phyloP scores from a whole-genome alignment of 345 rosid genomes.

The Acer saccharum region DNA sequence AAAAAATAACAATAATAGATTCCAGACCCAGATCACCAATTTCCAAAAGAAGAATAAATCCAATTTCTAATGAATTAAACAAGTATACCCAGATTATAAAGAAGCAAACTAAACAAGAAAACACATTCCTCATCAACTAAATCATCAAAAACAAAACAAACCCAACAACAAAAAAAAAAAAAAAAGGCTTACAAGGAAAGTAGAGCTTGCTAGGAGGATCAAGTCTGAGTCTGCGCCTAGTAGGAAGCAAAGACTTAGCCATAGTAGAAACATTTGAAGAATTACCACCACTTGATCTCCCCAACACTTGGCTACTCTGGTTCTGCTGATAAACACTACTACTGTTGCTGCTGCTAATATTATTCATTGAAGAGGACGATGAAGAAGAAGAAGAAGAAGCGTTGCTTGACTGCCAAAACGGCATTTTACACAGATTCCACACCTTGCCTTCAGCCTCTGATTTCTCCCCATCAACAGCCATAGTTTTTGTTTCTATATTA shows the following conservation, averaged over 20 bases:
- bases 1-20: not conserved
- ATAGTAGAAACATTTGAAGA: constrained; percentile 50
- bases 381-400: constrained; percentile 41
- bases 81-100: constrained; percentile 6
- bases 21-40: constrained; percentile 8
- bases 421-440: constrained; percentile 52
- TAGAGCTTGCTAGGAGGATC: constrained; percentile 77
- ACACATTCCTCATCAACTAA: not conserved
- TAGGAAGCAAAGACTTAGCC: constrained; percentile 68
- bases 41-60: not conserved
- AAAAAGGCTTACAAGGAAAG: constrained; percentile 54
- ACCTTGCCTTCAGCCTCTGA: constrained; percentile 36
- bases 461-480: constrained; percentile 43
- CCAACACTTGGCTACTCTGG: constrained; percentile 36
- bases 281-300: constrained; percentile 27
- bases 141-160: not conserved
- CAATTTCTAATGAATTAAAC: not conserved
- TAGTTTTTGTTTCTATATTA: constrained; percentile 8
- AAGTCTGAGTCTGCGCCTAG: constrained; percentile 69
- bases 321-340: constrained; percentile 30
- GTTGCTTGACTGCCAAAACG: constrained; percentile 57
- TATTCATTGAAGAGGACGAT: constrained; percentile 33
- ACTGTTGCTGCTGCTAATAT: not conserved
- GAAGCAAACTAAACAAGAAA: not conserved
- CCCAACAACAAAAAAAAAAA: not conserved